phyloP scores from a whole-genome alignment of 805 yeast genomes.

The Candida tallmaniae region DNA sequence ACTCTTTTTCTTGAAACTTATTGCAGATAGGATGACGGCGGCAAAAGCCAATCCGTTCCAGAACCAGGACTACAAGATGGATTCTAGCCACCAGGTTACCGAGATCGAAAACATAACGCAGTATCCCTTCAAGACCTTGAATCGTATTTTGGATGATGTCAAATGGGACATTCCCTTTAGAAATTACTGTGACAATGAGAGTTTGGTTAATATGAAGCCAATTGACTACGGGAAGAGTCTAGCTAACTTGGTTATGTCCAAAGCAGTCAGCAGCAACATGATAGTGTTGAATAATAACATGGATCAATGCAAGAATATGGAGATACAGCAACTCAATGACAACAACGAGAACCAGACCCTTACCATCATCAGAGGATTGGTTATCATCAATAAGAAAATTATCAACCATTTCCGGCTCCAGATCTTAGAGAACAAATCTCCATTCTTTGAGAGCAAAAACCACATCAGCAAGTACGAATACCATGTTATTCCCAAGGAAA shows the following conservation, averaged over 20 bases:
- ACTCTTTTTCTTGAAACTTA: no score
- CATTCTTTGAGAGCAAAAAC: slow-evolving; percentile 10
- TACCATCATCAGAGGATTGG: slow-evolving; percentile 28
- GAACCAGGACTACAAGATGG: slow-evolving; percentile 9
- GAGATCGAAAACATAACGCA: slow-evolving; percentile 10
- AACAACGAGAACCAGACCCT: slow-evolving; percentile 16
- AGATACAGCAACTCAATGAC: slow-evolving; percentile 12
- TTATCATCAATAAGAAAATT: slow-evolving; percentile 16
- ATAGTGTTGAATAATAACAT: slow-evolving; percentile 34
- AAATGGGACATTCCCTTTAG: slow-evolving; percentile 27
- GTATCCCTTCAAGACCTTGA: slow-evolving; percentile 56
- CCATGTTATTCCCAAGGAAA: slow-evolving; percentile 23
- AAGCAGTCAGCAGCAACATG: slow-evolving; percentile 14
- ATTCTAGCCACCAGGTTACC: slow-evolving; percentile 7
- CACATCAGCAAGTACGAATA: slow-evolving; percentile 32
- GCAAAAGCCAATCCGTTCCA: slow-evolving; percentile 10
- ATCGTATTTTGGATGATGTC: slow-evolving; percentile 64
- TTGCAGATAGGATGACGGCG: no score
- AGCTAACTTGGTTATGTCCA: slow-evolving; percentile 6
- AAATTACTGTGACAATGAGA: slow-evolving; percentile 8
- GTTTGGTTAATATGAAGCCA: slow-evolving; percentile 27
- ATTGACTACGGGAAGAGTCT: slow-evolving; percentile 33
- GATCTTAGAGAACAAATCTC: slow-evolving; percentile 20
- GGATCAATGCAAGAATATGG: slow-evolving; percentile 25
- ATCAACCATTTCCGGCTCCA: slow-evolving; percentile 28